Evolutionary conservation across 208 protist species (phyloP).

Genomic region (Leishmania martiniquensis): DNA sequence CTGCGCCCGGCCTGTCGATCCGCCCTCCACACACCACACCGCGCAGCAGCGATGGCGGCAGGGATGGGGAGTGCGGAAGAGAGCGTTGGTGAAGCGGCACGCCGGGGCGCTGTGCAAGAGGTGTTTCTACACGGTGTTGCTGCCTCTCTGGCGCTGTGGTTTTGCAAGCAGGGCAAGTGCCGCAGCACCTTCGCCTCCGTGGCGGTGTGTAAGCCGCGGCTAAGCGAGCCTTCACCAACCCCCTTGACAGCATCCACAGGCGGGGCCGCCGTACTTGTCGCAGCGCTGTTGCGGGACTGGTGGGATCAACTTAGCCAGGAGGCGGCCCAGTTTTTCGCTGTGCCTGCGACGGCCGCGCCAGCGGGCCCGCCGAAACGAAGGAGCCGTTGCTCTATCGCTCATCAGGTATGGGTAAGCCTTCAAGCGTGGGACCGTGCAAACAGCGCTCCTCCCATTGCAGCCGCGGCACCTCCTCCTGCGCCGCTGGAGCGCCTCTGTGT

Average conservation of each 20-base stretch:
- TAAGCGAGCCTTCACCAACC: neutral
- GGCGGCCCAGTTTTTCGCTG: neutral
- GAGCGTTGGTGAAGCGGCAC: neutral
- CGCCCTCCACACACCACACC: neutral
- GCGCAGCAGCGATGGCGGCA: neutral
- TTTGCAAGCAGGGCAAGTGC: neutral
- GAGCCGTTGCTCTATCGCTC: neutral
- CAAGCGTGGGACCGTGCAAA: neutral
- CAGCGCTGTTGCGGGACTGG: conserved; percentile 18
- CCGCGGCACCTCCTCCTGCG: neutral
- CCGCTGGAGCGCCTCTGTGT: conserved; percentile 4
- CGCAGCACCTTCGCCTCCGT: neutral
- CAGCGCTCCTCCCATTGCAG: neutral
- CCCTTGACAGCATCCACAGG: neutral
- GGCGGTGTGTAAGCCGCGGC: neutral
- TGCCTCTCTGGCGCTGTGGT: conserved; percentile 30
- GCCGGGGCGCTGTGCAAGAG: conserved; percentile 3
- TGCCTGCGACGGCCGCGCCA: too few species aligned
- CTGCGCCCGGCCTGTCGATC: conserved; percentile 14
- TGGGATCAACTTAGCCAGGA: conserved; percentile 9
- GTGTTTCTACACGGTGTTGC: conserved; percentile 24
- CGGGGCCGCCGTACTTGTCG: neutral
- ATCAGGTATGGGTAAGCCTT: neutral
- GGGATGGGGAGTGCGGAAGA: neutral
- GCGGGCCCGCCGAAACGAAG: neutral